Evolutionary conservation across 352 stramenopile species (phyloP), one percentile per base, ranked within the genome.

Genomic region (Phytophthora multivora): DNA sequence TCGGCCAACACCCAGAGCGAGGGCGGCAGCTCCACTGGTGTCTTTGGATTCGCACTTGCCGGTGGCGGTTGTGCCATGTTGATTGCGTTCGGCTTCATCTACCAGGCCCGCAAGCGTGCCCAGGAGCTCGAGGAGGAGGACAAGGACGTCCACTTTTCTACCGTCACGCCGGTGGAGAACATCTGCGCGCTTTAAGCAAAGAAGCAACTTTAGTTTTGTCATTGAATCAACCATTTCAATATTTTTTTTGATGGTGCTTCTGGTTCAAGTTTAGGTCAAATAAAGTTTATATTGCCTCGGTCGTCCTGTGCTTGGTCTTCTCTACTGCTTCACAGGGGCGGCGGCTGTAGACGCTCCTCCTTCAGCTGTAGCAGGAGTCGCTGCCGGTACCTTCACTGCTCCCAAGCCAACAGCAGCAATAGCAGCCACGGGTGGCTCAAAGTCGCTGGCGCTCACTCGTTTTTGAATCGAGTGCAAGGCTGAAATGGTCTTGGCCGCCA

Each of bases 61-160:
- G 45, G 59, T 25, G 73, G 69, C 39, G 75, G 63, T 25, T 80
- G 67, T 19, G 73, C 66, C 5, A 76, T 83, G 19, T 36, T 83
- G 42, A 71, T 73, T n/a, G 82, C 82, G 1, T 88, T 88, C 50
- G 82, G 75, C 21, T 91, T 91, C 75, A 89, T 91, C 69, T 91
- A 88, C 73, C 80, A 88, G 73, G 71, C 78, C 26, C 82, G 82
- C 65, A 76, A 89, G 71, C 84, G 83, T 52, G 82, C 82, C 2
- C 53, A 78, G 36, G 73, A 84, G 57, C 68, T 91, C 7, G 82
- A 86, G 28, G 62, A 69, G 3, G 79, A 88, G 28, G 56, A 63
- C 58, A 90, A 90, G 77, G 63, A 78, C 45, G 64, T 81, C 39
- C 67, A 57, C 54, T 73, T 81, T 49, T 79, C 69, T 12, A 52